A percentile compares a stretch with the other conserved stretches of the same genome.
Evolutionary conservation across 2,329 filamentous ascomycete species (phyloP).

Genomic region (Herpomyces periplanetae): DNA sequence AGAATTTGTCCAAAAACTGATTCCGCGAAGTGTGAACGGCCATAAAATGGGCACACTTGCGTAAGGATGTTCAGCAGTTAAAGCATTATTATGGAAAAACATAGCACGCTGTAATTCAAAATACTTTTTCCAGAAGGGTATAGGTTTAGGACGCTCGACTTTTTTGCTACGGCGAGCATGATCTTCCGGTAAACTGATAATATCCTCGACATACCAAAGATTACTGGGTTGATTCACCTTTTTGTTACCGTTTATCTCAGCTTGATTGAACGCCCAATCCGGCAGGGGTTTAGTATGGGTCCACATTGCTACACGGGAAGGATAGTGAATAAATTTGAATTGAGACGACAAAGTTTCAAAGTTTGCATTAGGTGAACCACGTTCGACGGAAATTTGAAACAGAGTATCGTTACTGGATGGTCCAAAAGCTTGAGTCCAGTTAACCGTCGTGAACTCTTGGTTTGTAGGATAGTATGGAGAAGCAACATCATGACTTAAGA

Average conservation of each 20-base stretch:
- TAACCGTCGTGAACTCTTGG: conserved; percentile 75
- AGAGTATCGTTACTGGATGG: conserved; percentile 50
- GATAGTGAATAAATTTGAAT: conserved; percentile 80
- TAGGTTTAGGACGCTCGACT: conserved; percentile 32
- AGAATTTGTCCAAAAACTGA: conserved; percentile 96
- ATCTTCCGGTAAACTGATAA: conserved; percentile 33
- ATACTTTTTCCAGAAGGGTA: conserved; percentile 78
- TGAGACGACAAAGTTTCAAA: conserved; percentile 69
- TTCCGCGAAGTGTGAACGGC: conserved; percentile 83
- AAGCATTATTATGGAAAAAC: conserved; percentile 96
- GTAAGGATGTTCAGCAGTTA: conserved; percentile 89
- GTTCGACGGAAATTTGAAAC: conserved; percentile 67
- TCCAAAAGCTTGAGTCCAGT: conserved; percentile 26
- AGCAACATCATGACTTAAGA: conserved; percentile 80
- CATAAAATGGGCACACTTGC: conserved; percentile 78
- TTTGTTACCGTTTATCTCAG: conserved; percentile 98
- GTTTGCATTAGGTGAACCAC: conserved; percentile 35
- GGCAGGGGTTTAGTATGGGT: conserved; percentile 79
- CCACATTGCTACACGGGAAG: conserved; percentile 96
- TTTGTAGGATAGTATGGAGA: conserved; percentile 89
- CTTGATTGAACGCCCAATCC: conserved; percentile 85
- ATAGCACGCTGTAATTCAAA: conserved; percentile 84
- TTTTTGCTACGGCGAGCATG: conserved; percentile 33
- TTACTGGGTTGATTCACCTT: conserved; percentile 62
- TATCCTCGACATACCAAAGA: conserved; percentile 69